Percentiles rank a stretch among this genome's conserved stretches.
Evolutionary conservation across 257 asterid genomes (phyloP).

Genomic region (Sherardia arvensis): DNA sequence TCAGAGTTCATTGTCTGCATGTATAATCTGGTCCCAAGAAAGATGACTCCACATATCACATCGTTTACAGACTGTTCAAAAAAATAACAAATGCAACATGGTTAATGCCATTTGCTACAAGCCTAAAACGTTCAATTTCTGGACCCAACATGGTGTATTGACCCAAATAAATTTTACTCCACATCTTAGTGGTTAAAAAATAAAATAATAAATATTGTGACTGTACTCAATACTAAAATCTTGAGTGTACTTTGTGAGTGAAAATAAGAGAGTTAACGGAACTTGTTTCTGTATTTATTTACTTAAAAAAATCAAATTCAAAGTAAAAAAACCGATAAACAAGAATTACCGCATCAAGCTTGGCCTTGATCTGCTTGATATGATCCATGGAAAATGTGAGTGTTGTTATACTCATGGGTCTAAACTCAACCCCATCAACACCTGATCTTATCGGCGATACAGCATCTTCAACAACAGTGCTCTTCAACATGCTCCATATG

Average conservation of each 20-base stretch:
- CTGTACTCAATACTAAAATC: too few species aligned
- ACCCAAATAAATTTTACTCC: too few species aligned
- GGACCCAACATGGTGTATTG: too few species aligned
- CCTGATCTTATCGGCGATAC: conserved; percentile 23
- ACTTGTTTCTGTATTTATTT: too few species aligned
- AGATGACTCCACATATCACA: conserved; percentile 60
- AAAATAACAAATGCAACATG: neutral
- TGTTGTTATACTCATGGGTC: conserved; percentile 25
- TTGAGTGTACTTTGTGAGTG: too few species aligned
- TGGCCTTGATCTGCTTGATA: conserved; percentile 26
- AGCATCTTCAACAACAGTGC: conserved; percentile 29
- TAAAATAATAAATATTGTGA: too few species aligned
- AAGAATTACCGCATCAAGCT: conserved; percentile 19
- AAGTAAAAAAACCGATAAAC: too few species aligned
- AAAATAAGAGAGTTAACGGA: neutral
- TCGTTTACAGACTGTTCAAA: conserved; percentile 52
- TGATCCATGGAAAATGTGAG: conserved; percentile 18
- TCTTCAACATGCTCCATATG: conserved; percentile 28
- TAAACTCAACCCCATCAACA: conserved; percentile 28
- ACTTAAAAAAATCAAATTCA: too few species aligned
- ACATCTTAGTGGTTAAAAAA: too few species aligned
- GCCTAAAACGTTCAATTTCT: too few species aligned
- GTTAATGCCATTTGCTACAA: too few species aligned
- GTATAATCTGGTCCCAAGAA: conserved; percentile 56
- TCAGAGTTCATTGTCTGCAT: conserved; percentile 36